These are phyloP conservation scores for Cucurbita moschata DNA, from an alignment of 306 rosid genomes.

Conservation along the genomic window DNA sequence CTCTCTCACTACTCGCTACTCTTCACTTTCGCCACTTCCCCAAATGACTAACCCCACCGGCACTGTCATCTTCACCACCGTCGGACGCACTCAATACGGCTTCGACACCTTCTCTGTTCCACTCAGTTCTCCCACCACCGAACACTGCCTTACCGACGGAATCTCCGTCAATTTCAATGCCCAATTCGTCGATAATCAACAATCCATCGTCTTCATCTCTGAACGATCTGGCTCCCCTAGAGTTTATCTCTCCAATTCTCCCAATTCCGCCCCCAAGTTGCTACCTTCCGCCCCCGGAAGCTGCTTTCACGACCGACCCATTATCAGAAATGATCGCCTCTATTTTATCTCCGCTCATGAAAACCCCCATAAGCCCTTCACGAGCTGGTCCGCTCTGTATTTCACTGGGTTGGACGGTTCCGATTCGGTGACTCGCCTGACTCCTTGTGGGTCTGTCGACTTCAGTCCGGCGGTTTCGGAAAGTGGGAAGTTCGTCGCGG, in stretches of 20 bases:
- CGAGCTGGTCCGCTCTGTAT: constrained; percentile 51
- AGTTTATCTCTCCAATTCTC: constrained; percentile 27
- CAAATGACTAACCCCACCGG: constrained; percentile 31
- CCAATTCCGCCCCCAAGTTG: constrained; percentile 5
- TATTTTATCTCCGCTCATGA: constrained; percentile 64
- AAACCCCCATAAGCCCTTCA: constrained; percentile 18
- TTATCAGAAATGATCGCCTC: constrained; percentile 21
- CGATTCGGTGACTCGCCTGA: constrained; percentile 17
- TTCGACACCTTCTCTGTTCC: constrained; percentile 49
- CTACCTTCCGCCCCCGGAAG: constrained; percentile 21
- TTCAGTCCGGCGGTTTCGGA: constrained; percentile 56
- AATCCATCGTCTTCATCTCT: constrained; percentile 41
- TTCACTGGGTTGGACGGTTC: constrained; percentile 8
- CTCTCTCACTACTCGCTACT: neutral
- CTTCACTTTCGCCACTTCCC: neutral
- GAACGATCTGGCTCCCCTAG: constrained; percentile 53
- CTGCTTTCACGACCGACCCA: constrained; percentile 58
- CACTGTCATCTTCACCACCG: constrained; percentile 42
- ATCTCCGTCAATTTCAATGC: constrained; percentile 63
- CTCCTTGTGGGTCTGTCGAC: constrained; percentile 43
- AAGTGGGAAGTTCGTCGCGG: constrained; percentile 49
- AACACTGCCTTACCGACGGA: constrained; percentile 54
- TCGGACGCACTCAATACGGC: constrained; percentile 51
- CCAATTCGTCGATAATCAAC: constrained; percentile 28
- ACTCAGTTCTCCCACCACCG: constrained; percentile 4